phyloP scores from a whole-genome alignment of 805 yeast species.

The Hanseniaspora guilliermondii region DNA sequence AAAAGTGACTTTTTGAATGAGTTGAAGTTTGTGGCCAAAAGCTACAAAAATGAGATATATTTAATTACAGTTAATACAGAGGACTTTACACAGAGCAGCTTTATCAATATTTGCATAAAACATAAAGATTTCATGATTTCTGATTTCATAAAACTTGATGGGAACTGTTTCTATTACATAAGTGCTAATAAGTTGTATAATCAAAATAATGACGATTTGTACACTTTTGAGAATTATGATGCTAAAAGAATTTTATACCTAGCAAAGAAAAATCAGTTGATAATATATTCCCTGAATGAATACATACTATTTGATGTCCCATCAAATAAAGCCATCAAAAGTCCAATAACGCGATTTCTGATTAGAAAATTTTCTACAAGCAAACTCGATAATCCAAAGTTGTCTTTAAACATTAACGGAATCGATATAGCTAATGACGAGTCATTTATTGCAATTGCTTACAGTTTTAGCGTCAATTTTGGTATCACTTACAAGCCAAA shows the following conservation, averaged over 20 bases:
- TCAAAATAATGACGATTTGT: conserved; percentile 18
- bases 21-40: conserved; percentile 17
- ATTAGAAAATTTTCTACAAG: background rate
- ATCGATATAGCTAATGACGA: conserved; percentile 23
- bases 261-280: conserved; percentile 22
- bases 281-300: conserved; percentile 24
- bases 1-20: conserved; percentile 13
- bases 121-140: background rate
- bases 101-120: background rate
- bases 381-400: conserved; percentile 20
- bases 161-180: background rate
- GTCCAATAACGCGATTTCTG: conserved; percentile 2
- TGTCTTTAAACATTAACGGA: conserved; percentile 22
- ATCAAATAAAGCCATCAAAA: conserved; percentile 15
- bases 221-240: conserved; percentile 16
- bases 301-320: conserved; percentile 20
- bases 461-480: conserved; percentile 21
- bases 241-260: conserved; percentile 14
- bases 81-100: background rate
- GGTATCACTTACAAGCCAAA: conserved; percentile 24
- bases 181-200: conserved; percentile 2
- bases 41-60: conserved; percentile 15
- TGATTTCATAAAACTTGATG: background rate
- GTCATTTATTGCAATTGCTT: conserved; percentile 22
- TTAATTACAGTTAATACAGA: background rate